Base-by-base conservation (phyloP, 2,329 filamentous ascomycete species). In the Colletotrichum eremochloae region DNA sequence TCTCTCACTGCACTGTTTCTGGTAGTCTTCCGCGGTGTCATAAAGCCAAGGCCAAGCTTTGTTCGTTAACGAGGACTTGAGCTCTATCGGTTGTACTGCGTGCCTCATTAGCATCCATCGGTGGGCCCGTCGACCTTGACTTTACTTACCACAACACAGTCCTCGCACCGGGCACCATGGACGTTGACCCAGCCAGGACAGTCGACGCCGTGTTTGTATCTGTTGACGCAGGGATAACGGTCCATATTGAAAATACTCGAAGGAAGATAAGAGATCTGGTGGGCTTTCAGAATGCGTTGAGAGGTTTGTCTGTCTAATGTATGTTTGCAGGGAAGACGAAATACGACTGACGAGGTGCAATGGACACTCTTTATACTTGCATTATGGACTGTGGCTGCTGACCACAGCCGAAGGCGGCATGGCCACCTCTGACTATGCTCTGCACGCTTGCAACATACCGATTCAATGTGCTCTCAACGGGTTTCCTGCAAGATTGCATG, bases 121-220 rank as follows among this genome's bases (percentile, higher is more conserved):
- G 0, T 12, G 24, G 24, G 24, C 9, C 2, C 20, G 11, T 24
- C 2, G 6, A 15, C 3, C 9, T 9, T 18, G n/a, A 4, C 2
- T 44, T 55, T 7, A 61, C 70, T 69, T 56, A 72, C 70, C 12
- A 72, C 48, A 12, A 72, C 67, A 20, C 70, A 72, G 36, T 72
- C 70, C 36, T 72, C 70, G 42, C 70, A 72, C 24, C 70, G 66
- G 9, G 60, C 66, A 7, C 48, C 48, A 20, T 58, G 70, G 8
- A 70, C 67, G 12, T 70, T 72, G 7, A 70, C 67, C 70, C 70
- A 72, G 29, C 67, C 55, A 2, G 70, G 70, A 4, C 70, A 72
- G 55, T 72, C 70, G n/a, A 72, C 70, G 9, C 70, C 70, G 36
- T 72, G 70, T 48, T 72, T 72, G 40, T 72, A 72, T 55, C 70